Percentiles rank a stretch among this genome's conserved stretches.
Evolutionary conservation across 1,284 basidiomycete genomes (phyloP).

Genomic region (Paramarasmius palmivorus): DNA sequence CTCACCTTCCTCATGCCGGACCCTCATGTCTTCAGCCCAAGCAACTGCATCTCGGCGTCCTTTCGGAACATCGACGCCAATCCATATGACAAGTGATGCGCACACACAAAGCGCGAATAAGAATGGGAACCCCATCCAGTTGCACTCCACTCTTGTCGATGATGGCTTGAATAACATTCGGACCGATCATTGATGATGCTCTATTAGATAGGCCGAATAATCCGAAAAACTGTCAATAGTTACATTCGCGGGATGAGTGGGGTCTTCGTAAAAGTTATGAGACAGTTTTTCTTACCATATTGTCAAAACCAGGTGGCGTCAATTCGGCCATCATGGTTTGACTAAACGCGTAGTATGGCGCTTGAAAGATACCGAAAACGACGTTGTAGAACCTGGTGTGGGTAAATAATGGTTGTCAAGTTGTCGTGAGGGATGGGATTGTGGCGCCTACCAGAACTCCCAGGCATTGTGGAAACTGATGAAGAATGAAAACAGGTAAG

Average conservation of each 20-base stretch:
- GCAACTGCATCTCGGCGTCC: conserved; percentile 65
- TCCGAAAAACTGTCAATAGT: conserved; percentile 68
- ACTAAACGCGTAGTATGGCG: conserved; percentile 83
- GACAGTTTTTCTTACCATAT: conserved; percentile 64
- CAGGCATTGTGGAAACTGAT: conserved; percentile 76
- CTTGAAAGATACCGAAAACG: conserved; percentile 83
- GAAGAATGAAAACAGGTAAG: conserved; percentile 5
- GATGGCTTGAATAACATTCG: conserved; percentile 78
- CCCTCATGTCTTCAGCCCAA: conserved; percentile 49
- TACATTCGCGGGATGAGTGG: background rate
- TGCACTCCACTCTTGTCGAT: conserved; percentile 70
- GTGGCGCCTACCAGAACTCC: conserved; percentile 71
- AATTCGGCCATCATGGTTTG: conserved; percentile 90
- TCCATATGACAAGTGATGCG: conserved; percentile 72
- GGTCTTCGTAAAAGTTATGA: conserved; percentile 2
- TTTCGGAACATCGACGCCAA: conserved; percentile 69
- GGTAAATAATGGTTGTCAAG: background rate
- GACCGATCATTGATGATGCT: conserved; percentile 81
- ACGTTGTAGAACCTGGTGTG: conserved; percentile 73
- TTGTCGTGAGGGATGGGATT: background rate
- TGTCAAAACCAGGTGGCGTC: conserved; percentile 79
- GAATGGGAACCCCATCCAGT: conserved; percentile 85
- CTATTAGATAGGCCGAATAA: conserved; percentile 83
- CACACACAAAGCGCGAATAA: conserved; percentile 69
- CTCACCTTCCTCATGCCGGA: conserved; percentile 4